A percentile compares a stretch with the other conserved stretches of the same genome.
phyloP scores from a whole-genome alignment of 2,329 filamentous ascomycete species.

The Coleophoma crateriformis region DNA sequence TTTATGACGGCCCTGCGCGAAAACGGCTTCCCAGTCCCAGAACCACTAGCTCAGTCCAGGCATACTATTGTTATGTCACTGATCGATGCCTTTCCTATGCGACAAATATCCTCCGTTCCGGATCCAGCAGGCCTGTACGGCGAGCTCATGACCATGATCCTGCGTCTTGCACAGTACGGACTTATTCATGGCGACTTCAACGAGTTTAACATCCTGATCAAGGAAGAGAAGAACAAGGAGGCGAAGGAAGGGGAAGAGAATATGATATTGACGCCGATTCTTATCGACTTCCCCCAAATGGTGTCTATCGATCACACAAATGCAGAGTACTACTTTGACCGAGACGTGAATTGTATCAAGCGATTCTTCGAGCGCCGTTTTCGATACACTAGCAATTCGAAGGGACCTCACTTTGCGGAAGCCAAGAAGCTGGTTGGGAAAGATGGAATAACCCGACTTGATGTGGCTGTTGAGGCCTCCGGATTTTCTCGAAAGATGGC shows the following conservation, averaged over 20 bases:
- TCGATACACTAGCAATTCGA: conserved; percentile 75
- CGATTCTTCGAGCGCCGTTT: conserved; percentile 88
- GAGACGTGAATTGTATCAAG: conserved; percentile 93
- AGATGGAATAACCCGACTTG: conserved; percentile 64
- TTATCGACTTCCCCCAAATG: conserved; percentile 99
- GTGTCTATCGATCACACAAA: conserved; percentile 91
- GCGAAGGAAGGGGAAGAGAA: conserved; percentile 29
- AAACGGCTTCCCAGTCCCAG: conserved; percentile 84
- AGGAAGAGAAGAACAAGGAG: conserved; percentile 52
- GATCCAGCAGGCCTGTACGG: conserved; percentile 82
- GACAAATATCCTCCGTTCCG: conserved; percentile 79
- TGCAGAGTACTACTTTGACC: conserved; percentile 95
- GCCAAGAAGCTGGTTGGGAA: conserved; percentile 69
- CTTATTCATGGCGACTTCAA: conserved; percentile 98
- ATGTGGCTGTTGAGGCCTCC: conserved; percentile 84
- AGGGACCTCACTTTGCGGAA: conserved; percentile 81
- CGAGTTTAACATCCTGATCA: conserved; percentile 96
- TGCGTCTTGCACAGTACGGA: conserved; percentile 77
- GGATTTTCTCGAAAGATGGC: conserved; percentile 97
- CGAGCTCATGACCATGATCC: conserved; percentile 83
- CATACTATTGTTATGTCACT: conserved; percentile 97
- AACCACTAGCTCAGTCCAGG: conserved; percentile 81
- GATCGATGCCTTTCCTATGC: conserved; percentile 85
- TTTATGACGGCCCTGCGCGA: conserved; percentile 85
- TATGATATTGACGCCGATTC: conserved; percentile 64